Conservation (phyloP, 371 early-diverging fungal species). For the Mucor irregularis region DNA sequence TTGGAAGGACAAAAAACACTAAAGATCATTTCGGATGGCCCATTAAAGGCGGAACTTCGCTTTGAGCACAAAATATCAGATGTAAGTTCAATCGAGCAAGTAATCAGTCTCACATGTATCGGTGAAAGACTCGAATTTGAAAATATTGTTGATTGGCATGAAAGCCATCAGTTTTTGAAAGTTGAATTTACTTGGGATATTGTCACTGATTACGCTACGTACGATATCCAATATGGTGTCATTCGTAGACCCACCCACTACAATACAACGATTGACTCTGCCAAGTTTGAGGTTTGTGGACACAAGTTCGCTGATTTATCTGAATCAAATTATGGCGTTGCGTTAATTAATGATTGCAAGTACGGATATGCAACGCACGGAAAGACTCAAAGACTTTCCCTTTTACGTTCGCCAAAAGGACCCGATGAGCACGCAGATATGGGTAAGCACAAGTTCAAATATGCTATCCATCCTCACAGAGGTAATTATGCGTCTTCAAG, state of each 20-base stretch:
- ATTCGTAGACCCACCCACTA: conserved; percentile 91
- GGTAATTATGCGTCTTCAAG: conserved; percentile 75
- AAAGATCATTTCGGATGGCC: conserved; percentile 35
- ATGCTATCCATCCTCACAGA: conserved; percentile 88
- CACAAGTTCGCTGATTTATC: conserved; percentile 96
- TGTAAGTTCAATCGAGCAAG: conserved; percentile 70
- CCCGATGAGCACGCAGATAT: conserved; percentile 70
- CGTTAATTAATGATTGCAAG: conserved; percentile 92
- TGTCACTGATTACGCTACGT: conserved; percentile 83
- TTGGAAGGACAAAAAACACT: conserved; percentile 32
- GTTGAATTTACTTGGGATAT: conserved; percentile 92
- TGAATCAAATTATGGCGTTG: conserved; percentile 93
- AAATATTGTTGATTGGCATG: conserved; percentile 88
- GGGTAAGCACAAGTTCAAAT: conserved; percentile 82
- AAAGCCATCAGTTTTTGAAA: conserved; percentile 89
- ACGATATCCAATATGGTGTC: conserved; percentile 93
- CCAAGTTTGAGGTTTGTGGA: conserved; percentile 79
- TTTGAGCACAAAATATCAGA: conserved; percentile 66
- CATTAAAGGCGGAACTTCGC: conserved; percentile 59
- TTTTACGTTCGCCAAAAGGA: conserved; percentile 87
- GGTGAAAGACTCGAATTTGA: conserved; percentile 83
- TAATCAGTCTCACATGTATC: conserved; percentile 64
- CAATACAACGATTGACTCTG: conserved; percentile 92
- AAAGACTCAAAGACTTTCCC: conserved; percentile 79
- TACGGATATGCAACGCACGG: conserved; percentile 85